Base-by-base conservation (phyloP, 1,139 yeast species). In the Blastobotrys elegans region DNA sequence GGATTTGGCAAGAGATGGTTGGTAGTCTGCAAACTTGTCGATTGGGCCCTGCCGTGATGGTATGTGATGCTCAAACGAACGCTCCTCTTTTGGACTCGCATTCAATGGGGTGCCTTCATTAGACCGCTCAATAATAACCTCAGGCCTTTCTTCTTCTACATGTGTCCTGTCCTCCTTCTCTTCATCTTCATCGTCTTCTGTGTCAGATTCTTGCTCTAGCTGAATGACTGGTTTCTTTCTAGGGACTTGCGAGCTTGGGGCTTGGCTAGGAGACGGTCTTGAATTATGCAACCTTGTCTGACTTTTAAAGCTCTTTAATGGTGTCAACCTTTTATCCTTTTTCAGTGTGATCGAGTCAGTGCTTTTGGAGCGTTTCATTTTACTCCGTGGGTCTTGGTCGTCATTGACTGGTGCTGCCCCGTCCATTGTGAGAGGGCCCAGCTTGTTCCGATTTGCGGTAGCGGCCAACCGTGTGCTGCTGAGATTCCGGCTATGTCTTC, bases 151-250 rank as follows among this genome's bases (percentile, higher is more conserved):
- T 8, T 31, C 7, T 11, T 31, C 8, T 27, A n/a, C 31, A 27
- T n/a, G 11, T 11, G 31, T 27, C 11, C n/a, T 27, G 8, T 31
- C 20, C 20, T 14, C 17, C 13, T 34, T 5, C 17, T 42, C 21
- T 10, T 7, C 11, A 14, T 38, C 42, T 18, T 32, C 58, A 34
- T 59, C 62, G 10, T 57, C 60, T 27, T 51, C 55, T 14, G 53
- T 48, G 27, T 59, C 74, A 38, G 69, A 73, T 45, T 50, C 65
- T 5, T 60, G 66, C 29, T 57, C 64, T 13, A 64, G 61, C 2
- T 61, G 62, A 18, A 56, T 55, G 16, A 54, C 54, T 11, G 65
- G 64, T 7, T 59, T 64, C 6, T 14, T 30, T 30, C 33, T 30
- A n/a, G 33, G 33, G n/a, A 18, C 55, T 61, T 6, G 50, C 31